Evolutionary conservation across 192 early-diverging fungal genomes (phyloP).

Genomic region (Entomortierella chlamydospora): DNA sequence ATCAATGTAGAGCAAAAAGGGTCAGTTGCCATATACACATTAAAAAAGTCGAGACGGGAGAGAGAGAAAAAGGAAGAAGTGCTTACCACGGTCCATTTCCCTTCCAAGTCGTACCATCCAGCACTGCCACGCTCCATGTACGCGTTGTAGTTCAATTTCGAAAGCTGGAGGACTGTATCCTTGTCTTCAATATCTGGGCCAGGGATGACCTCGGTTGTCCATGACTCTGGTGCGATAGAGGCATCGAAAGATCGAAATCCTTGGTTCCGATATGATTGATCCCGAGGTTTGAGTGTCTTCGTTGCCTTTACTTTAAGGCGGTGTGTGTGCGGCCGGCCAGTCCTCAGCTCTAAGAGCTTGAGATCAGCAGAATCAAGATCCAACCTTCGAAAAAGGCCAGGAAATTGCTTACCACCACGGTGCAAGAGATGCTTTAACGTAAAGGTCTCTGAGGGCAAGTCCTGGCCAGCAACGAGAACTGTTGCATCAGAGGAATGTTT

Average conservation of each 20-base stretch:
- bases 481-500: not conserved
- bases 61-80: not conserved
- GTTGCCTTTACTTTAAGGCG: conserved; percentile 25
- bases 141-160: conserved; percentile 87
- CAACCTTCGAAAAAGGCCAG: conserved; percentile 40
- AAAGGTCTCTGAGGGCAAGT: conserved; percentile 12
- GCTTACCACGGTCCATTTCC: conserved; percentile 69
- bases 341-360: conserved; percentile 9
- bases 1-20: not conserved
- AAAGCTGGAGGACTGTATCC: conserved; percentile 76
- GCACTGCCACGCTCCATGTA: conserved; percentile 74
- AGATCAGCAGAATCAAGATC: conserved; percentile 23
- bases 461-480: conserved; percentile 7
- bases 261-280: conserved; percentile 28
- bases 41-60: too few species aligned
- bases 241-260: conserved; percentile 34
- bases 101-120: conserved; percentile 77
- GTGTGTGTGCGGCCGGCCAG: conserved; percentile 29
- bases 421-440: conserved; percentile 55
- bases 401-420: conserved; percentile 41
- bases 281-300: conserved; percentile 19
- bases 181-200: conserved; percentile 82
- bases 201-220: conserved; percentile 16
- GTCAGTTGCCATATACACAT: too few species aligned
- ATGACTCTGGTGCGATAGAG: conserved; percentile 35